phyloP scores from a whole-genome alignment of 768 basidiomycete genomes.

The Obba rivulosa region DNA sequence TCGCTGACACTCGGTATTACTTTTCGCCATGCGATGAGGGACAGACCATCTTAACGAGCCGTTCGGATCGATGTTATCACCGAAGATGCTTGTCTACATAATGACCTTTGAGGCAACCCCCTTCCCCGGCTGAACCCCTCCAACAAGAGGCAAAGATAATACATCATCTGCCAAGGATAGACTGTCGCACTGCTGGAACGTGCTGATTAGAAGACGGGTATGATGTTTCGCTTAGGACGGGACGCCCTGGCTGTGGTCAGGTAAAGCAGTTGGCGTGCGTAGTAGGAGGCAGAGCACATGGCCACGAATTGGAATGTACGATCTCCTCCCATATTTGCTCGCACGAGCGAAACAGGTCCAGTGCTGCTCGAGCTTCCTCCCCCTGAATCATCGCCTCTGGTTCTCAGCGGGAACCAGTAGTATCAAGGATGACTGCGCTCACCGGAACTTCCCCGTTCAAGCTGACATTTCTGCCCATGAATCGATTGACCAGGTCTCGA shows the following conservation, averaged over 20 bases:
- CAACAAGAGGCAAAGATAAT: too few species aligned
- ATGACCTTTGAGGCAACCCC: too few species aligned
- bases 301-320: constrained; percentile 43
- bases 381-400: constrained; percentile 23
- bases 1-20: constrained; percentile 12
- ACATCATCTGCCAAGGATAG: too few species aligned
- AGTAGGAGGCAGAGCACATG: constrained; percentile 33
- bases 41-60: too few species aligned
- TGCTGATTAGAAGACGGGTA: too few species aligned
- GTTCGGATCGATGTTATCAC: too few species aligned
- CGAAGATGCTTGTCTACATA: too few species aligned
- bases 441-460: constrained; percentile 35
- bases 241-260: constrained; percentile 1
- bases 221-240: too few species aligned
- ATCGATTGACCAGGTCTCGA: constrained; percentile 34
- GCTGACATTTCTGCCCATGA: constrained; percentile 42
- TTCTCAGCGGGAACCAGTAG: neutral
- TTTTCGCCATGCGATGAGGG: neutral
- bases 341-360: constrained; percentile 49
- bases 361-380: constrained; percentile 43
- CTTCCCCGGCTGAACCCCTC: too few species aligned
- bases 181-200: too few species aligned
- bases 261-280: constrained; percentile 20
- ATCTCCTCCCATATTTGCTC: constrained; percentile 44
- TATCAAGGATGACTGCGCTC: constrained; percentile 15